phyloP scores from a whole-genome alignment of 768 basidiomycete genomes.

The Boletellus emodensis region DNA sequence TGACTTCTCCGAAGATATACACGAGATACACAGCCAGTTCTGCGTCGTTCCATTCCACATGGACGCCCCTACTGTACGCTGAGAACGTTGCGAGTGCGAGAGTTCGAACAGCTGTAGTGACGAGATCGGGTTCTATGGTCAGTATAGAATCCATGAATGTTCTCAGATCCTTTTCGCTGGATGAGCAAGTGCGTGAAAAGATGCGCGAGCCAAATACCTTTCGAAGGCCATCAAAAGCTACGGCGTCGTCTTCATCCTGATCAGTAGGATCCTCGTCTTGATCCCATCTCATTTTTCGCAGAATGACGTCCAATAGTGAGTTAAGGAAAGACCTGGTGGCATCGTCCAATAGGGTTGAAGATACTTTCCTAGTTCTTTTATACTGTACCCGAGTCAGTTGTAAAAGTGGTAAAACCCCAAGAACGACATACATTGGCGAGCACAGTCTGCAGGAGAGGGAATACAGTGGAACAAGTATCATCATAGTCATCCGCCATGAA shows the following conservation, averaged over 20 bases:
- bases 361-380: conserved; percentile 66
- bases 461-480: conserved; percentile 82
- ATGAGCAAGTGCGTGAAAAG: conserved; percentile 12
- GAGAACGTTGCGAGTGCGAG: conserved; percentile 74
- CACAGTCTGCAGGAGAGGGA: conserved; percentile 72
- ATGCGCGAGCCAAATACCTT: conserved; percentile 49
- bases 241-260: conserved; percentile 82
- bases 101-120: conserved; percentile 69
- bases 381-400: conserved; percentile 49
- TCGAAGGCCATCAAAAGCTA: conserved; percentile 79
- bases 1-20: conserved; percentile 90
- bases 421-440: conserved; percentile 58
- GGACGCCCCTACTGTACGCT: conserved; percentile 53
- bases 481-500: conserved; percentile 91
- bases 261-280: conserved; percentile 75
- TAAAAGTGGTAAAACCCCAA: not conserved
- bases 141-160: conserved; percentile 85
- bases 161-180: conserved; percentile 65
- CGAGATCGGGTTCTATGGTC: conserved; percentile 80
- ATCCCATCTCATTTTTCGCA: conserved; percentile 91
- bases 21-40: conserved; percentile 93
- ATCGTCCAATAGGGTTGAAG: conserved; percentile 59
- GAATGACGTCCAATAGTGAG: conserved; percentile 70
- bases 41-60: conserved; percentile 85
- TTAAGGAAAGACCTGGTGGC: conserved; percentile 71